Evolutionary conservation across 495 filamentous ascomycete species (phyloP).

Genomic region (Apodospora peruviana): DNA sequence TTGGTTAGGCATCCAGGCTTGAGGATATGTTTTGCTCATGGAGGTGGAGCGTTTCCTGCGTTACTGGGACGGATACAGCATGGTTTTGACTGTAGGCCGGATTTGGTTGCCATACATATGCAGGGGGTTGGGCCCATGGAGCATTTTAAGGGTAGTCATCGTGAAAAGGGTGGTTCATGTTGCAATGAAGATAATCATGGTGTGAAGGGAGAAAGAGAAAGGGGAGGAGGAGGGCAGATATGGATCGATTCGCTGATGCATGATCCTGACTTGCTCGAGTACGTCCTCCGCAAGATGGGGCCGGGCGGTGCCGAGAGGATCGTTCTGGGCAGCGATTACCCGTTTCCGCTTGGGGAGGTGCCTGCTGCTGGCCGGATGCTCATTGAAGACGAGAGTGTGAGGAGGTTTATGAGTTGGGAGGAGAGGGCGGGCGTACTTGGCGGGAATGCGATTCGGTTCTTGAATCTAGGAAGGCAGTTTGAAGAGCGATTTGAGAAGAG

Average conservation of each 20-base stretch:
- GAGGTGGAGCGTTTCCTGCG: constrained; percentile 23
- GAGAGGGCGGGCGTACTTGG: constrained; percentile 18
- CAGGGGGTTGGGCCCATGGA: constrained; percentile 16
- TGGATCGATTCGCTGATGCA: constrained; percentile 24
- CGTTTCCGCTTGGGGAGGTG: constrained; percentile 24
- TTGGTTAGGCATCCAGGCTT: constrained; percentile 17
- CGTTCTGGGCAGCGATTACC: constrained; percentile 23
- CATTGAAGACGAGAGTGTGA: constrained; percentile 14
- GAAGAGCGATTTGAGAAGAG: constrained; percentile 14
- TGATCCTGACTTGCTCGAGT: constrained; percentile 23
- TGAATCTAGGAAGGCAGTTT: constrained; percentile 17
- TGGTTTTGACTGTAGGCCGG: constrained; percentile 23
- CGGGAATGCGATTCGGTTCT: constrained; percentile 19
- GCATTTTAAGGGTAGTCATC: no score
- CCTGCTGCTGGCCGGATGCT: constrained; percentile 21
- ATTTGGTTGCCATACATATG: constrained; percentile 19
- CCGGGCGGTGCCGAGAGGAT: constrained; percentile 13
- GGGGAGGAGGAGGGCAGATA: constrained; percentile 13
- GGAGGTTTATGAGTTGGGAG: constrained; percentile 18
- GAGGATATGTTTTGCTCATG: constrained; percentile 24
- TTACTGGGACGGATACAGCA: constrained; percentile 23
- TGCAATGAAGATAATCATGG: background rate
- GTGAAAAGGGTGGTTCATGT: no score
- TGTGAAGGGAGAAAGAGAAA: background rate
- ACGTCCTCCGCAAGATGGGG: constrained; percentile 18